These are phyloP conservation scores for Candida glucosophila DNA, from an alignment of 1,139 yeast species.

Conservation along the genomic window DNA sequence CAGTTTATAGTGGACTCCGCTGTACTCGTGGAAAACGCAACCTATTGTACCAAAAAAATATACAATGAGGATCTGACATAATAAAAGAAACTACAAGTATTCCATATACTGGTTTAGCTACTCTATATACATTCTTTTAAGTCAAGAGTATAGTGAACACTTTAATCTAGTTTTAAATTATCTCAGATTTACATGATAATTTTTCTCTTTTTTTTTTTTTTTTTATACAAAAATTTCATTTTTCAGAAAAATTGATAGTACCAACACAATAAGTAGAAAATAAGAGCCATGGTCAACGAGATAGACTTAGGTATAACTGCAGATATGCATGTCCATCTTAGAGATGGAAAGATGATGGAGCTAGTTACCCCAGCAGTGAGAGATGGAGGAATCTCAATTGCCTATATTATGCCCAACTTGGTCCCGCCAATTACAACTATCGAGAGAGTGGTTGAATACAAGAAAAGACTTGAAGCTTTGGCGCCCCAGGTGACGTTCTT, in stretches of 20 bases:
- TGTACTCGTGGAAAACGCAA: slow-evolving; percentile 10
- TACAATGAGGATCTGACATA: too few relatives aligned
- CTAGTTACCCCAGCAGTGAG: slow-evolving; percentile 83
- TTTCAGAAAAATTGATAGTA: too few relatives aligned
- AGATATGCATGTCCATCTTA: slow-evolving; percentile 92
- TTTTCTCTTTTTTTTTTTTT: too few relatives aligned
- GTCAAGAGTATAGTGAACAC: too few relatives aligned
- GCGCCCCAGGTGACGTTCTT: slow-evolving; percentile 81
- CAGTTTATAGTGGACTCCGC: slow-evolving; percentile 7
- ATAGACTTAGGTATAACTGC: slow-evolving; percentile 77
- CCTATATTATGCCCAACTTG: slow-evolving; percentile 93
- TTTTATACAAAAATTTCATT: too few relatives aligned
- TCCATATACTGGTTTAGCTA: too few relatives aligned
- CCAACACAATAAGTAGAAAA: slow-evolving; percentile 1
- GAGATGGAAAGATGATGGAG: slow-evolving; percentile 91
- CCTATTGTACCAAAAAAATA: too few relatives aligned
- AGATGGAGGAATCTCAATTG: slow-evolving; percentile 85
- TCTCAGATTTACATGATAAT: too few relatives aligned
- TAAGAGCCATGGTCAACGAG: slow-evolving; percentile 12
- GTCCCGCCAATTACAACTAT: slow-evolving; percentile 89
- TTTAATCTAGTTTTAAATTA: too few relatives aligned
- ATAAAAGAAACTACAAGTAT: too few relatives aligned
- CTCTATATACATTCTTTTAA: too few relatives aligned
- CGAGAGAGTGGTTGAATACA: slow-evolving; percentile 64
- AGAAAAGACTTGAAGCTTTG: slow-evolving; percentile 49